Conservation (phyloP, 1,284 basidiomycete genomes). For the Wallemia mellicola region DNA sequence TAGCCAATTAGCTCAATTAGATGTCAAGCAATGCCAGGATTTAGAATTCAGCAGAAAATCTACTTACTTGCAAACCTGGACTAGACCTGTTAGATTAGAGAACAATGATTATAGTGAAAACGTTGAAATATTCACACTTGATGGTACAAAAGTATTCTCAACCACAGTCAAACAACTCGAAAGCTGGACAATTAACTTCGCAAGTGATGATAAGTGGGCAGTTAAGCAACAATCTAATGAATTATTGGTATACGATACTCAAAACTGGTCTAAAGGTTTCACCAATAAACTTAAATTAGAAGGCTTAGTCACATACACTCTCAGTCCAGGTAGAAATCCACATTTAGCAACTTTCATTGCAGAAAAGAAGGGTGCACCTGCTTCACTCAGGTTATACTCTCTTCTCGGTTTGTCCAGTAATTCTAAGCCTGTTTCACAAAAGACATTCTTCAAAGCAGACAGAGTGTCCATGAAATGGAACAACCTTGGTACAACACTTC, state of each 20-base stretch:
- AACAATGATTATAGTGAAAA: not conserved
- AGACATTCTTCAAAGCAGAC: constrained; percentile 91
- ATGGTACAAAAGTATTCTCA: not conserved
- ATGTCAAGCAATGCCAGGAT: not conserved
- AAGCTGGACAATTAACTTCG: not conserved
- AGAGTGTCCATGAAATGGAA: constrained; percentile 91
- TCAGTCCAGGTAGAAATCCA: constrained; percentile 57
- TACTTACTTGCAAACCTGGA: not conserved
- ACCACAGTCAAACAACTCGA: not conserved
- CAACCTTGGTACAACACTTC: constrained; percentile 36
- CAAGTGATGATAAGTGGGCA: not conserved
- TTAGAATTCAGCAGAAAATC: not conserved
- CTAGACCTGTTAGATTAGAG: not conserved
- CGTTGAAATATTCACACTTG: not conserved
- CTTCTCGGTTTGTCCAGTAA: constrained; percentile 30
- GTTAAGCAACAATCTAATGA: not conserved
- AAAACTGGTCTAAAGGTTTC: constrained; percentile 34
- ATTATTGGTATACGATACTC: not conserved
- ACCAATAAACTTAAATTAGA: constrained; percentile 55
- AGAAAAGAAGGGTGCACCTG: constrained; percentile 92
- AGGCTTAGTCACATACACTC: constrained; percentile 37
- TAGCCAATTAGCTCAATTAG: not conserved
- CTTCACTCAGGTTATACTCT: constrained; percentile 55
- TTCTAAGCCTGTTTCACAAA: constrained; percentile 28
- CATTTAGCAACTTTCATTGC: constrained; percentile 58